These are phyloP conservation scores for Trifolium subterraneum DNA, from an alignment of 306 rosid species.

Conservation along the genomic window DNA sequence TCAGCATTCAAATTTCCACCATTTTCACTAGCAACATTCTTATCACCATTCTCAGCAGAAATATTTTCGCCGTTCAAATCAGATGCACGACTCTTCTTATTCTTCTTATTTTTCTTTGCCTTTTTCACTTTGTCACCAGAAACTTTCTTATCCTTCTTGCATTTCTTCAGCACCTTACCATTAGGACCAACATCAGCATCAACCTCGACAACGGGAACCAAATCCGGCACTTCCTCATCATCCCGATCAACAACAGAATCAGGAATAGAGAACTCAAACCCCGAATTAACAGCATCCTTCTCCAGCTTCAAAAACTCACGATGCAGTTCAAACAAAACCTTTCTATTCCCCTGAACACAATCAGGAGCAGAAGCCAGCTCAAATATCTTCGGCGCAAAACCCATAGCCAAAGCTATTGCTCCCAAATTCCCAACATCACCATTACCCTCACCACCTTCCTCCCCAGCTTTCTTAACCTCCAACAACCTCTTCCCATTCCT, in stretches of 20 bases:
- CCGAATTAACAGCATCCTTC: constrained; percentile 63
- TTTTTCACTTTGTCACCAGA: constrained; percentile 32
- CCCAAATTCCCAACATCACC: constrained; percentile 57
- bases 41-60: constrained; percentile 33
- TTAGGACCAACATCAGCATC: constrained; percentile 46
- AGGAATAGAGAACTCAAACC: constrained; percentile 59
- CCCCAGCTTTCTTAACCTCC: constrained; percentile 67
- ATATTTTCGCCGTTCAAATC: constrained; percentile 32
- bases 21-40: constrained; percentile 43
- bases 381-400: constrained; percentile 63
- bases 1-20: constrained; percentile 44
- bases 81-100: constrained; percentile 31
- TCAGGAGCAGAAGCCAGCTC: constrained; percentile 79
- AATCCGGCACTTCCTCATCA: constrained; percentile 64
- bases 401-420: constrained; percentile 57
- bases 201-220: constrained; percentile 60
- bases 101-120: constrained; percentile 44
- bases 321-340: constrained; percentile 66
- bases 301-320: constrained; percentile 79
- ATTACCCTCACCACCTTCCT: constrained; percentile 49
- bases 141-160: constrained; percentile 49
- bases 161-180: constrained; percentile 57
- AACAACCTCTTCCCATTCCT: constrained; percentile 65
- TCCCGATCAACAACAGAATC: constrained; percentile 44
- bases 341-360: constrained; percentile 86